phyloP scores from a whole-genome alignment of 2,329 filamentous ascomycete species.

The Arthrobotrys iridis region DNA sequence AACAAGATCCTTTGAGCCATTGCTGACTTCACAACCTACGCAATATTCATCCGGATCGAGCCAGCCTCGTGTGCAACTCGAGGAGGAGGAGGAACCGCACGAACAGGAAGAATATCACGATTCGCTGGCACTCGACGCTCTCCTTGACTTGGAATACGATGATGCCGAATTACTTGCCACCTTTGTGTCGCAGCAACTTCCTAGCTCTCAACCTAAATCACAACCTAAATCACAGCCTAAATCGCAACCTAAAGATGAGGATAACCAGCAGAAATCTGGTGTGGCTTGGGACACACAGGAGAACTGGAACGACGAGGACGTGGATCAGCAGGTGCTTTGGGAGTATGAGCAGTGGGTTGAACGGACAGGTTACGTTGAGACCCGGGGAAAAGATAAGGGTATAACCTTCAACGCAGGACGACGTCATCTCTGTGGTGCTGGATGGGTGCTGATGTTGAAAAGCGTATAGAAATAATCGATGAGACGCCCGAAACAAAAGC shows the following conservation, averaged over 20 bases:
- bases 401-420: not conserved
- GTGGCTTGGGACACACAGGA: constrained; percentile 28
- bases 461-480: constrained; percentile 53
- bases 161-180: constrained; percentile 48
- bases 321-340: constrained; percentile 44
- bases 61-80: not conserved
- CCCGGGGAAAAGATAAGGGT: constrained; percentile 13
- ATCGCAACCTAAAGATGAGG: not conserved
- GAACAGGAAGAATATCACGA: constrained; percentile 52
- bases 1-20: not conserved
- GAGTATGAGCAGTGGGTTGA: constrained; percentile 47
- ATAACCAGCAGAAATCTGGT: not conserved
- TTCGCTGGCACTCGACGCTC: constrained; percentile 42
- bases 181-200: constrained; percentile 35
- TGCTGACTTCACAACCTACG: not conserved
- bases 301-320: constrained; percentile 33
- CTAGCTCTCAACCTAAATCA: constrained; percentile 30
- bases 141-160: constrained; percentile 49
- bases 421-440: not conserved
- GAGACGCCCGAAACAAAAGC: constrained; percentile 33
- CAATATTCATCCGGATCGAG: not conserved
- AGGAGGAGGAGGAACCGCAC: constrained; percentile 9
- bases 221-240: not conserved
- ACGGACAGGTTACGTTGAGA: constrained; percentile 19
- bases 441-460: constrained; percentile 17